Evolutionary conservation across 495 filamentous ascomycete species (phyloP).

Genomic region (Penicillium herquei): DNA sequence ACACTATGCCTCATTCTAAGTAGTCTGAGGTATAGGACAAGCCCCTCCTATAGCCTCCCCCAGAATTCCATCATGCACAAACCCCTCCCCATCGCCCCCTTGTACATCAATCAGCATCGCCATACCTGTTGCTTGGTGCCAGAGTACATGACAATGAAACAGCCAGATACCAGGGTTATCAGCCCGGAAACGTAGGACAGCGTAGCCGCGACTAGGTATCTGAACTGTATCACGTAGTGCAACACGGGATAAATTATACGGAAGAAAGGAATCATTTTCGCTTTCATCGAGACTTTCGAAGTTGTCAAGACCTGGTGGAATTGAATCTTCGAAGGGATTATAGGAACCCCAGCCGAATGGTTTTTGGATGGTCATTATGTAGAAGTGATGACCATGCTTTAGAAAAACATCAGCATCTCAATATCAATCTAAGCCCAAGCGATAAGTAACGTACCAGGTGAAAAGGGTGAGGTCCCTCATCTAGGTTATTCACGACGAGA

Average conservation of each 20-base stretch:
- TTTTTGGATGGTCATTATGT: slow-evolving; percentile 55
- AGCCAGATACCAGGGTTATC: slow-evolving; percentile 63
- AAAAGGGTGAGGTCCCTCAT: slow-evolving; percentile 51
- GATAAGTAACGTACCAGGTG: slow-evolving; percentile 37
- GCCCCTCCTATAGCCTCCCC: neutral
- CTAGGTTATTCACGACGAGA: slow-evolving; percentile 52
- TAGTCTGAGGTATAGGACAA: too few relatives aligned
- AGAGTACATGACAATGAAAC: slow-evolving; percentile 66
- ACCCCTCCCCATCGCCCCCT: slow-evolving; percentile 1
- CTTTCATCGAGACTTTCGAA: too few relatives aligned
- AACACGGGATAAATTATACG: slow-evolving; percentile 52
- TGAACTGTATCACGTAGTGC: slow-evolving; percentile 62
- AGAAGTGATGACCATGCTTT: slow-evolving; percentile 82
- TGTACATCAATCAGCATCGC: slow-evolving; percentile 39
- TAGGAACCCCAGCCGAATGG: slow-evolving; percentile 41
- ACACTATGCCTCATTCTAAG: too few relatives aligned
- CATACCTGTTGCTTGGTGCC: slow-evolving; percentile 56
- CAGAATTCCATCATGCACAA: neutral
- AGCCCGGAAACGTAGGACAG: slow-evolving; percentile 64
- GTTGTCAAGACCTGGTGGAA: slow-evolving; percentile 21
- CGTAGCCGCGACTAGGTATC: slow-evolving; percentile 54
- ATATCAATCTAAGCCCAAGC: neutral
- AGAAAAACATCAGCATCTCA: neutral
- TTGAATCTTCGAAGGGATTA: slow-evolving; percentile 43
- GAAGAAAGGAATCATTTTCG: neutral